A percentile compares a stretch with the other conserved stretches of the same genome.
phyloP scores from a whole-genome alignment of 2,329 filamentous ascomycete species.

The Xylaria polymorpha region DNA sequence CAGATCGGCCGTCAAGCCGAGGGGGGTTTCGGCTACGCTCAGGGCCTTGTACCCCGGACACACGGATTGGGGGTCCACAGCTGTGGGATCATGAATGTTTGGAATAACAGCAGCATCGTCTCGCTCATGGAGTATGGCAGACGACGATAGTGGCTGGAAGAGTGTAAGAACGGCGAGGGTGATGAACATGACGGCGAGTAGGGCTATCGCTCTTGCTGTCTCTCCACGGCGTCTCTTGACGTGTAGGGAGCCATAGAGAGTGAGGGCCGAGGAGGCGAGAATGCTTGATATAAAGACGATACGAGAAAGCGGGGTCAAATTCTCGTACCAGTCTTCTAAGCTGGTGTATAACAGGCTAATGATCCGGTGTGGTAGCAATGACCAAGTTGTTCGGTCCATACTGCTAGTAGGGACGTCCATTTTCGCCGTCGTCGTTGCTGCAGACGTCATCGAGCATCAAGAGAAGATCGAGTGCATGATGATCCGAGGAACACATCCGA shows the following conservation, averaged over 20 bases:
- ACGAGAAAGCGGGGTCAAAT: slow-evolving; percentile 39
- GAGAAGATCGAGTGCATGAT: neutral
- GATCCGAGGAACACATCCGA: neutral
- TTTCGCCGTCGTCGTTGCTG: slow-evolving; percentile 17
- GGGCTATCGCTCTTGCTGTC: slow-evolving; percentile 13
- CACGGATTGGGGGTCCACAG: slow-evolving; percentile 69
- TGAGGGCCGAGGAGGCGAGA: slow-evolving; percentile 36
- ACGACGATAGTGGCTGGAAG: slow-evolving; percentile 14
- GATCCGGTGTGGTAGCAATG: slow-evolving; percentile 28
- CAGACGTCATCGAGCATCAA: slow-evolving; percentile 16
- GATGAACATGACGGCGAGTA: slow-evolving; percentile 34
- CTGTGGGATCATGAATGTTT: slow-evolving; percentile 72
- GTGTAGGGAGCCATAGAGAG: slow-evolving; percentile 35
- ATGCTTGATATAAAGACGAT: slow-evolving; percentile 40
- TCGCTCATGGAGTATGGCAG: slow-evolving; percentile 50
- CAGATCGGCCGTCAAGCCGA: slow-evolving; percentile 75
- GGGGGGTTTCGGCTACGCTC: slow-evolving; percentile 64
- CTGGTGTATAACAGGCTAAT: slow-evolving; percentile 33
- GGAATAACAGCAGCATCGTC: slow-evolving; percentile 63
- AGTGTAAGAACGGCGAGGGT: slow-evolving; percentile 27
- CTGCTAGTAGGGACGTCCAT: slow-evolving; percentile 6
- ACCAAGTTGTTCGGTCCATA: slow-evolving; percentile 33
- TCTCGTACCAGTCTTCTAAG: slow-evolving; percentile 39
- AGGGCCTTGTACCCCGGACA: slow-evolving; percentile 77
- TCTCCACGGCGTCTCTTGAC: slow-evolving; percentile 27